Conservation (phyloP, 495 filamentous ascomycete species). For the Jackrogersella multiformis region DNA sequence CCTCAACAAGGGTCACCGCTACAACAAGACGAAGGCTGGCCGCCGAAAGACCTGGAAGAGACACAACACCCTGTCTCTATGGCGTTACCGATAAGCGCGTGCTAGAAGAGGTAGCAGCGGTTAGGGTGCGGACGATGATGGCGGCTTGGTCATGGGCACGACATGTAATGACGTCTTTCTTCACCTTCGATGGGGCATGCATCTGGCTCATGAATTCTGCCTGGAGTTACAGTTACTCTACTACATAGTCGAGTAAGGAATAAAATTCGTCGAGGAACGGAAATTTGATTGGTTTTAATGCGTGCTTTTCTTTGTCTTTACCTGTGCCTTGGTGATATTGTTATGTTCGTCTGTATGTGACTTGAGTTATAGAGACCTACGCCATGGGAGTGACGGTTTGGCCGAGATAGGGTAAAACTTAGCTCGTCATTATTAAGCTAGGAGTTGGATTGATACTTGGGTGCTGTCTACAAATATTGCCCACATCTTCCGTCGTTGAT, state of each 20-base stretch:
- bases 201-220: constrained; percentile 48
- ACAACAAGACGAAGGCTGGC: constrained; percentile 95
- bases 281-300: constrained; percentile 35
- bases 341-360: background rate
- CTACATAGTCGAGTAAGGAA: constrained; percentile 48
- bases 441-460: too few species aligned
- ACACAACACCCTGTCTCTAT: constrained; percentile 97
- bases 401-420: background rate
- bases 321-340: background rate
- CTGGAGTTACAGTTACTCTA: constrained; percentile 43
- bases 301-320: background rate
- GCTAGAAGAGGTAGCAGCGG: constrained; percentile 22
- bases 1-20: constrained; percentile 97
- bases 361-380: background rate
- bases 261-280: constrained; percentile 42
- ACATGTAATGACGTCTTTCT: constrained; percentile 41
- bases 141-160: constrained; percentile 39
- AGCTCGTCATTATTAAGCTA: too few species aligned
- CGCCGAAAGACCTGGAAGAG: constrained; percentile 99
- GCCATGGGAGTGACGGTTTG: too few species aligned
- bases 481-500: too few species aligned
- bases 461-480: too few species aligned
- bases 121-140: constrained; percentile 24
- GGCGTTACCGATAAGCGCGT: constrained; percentile 75
- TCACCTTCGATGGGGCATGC: constrained; percentile 46